phyloP scores from a whole-genome alignment of 208 protist species.

The Trypanosoma vivax region DNA sequence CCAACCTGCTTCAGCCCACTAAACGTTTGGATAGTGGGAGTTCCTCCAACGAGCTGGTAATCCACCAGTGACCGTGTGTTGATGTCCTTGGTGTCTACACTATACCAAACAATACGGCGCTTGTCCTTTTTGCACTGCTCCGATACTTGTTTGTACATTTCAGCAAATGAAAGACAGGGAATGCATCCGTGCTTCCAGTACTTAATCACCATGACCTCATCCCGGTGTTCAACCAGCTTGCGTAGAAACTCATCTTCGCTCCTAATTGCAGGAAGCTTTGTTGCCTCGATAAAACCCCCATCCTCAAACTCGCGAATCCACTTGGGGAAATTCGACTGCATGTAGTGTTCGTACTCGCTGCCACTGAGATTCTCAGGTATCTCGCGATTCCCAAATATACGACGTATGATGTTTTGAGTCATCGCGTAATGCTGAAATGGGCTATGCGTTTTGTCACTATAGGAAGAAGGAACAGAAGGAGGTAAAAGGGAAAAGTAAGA shows the following conservation, averaged over 20 bases:
- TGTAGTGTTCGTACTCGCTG: constrained; percentile 81
- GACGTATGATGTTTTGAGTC: constrained; percentile 78
- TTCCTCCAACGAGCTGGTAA: constrained; percentile 86
- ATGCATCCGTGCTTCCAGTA: constrained; percentile 92
- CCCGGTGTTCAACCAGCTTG: constrained; percentile 82
- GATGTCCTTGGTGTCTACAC: constrained; percentile 78
- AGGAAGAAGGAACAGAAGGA: neutral
- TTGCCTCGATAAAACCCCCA: constrained; percentile 80
- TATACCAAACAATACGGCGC: constrained; percentile 80
- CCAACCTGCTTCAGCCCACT: constrained; percentile 72
- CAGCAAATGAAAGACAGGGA: constrained; percentile 82
- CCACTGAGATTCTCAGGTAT: constrained; percentile 59
- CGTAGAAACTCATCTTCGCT: constrained; percentile 79
- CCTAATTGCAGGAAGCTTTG: constrained; percentile 73
- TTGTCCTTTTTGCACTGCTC: constrained; percentile 47
- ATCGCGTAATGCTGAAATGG: constrained; percentile 15
- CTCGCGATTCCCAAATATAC: constrained; percentile 83
- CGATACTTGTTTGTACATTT: constrained; percentile 88
- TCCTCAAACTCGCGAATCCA: constrained; percentile 89
- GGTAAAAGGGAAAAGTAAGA: constrained; percentile 1
- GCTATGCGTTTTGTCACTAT: too few species aligned
- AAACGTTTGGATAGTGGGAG: constrained; percentile 88
- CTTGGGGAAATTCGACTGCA: constrained; percentile 79
- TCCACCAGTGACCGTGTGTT: constrained; percentile 61
- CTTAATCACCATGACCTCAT: constrained; percentile 89